Percentiles rank a stretch among this genome's conserved stretches.
Conservation (phyloP, 192 early-diverging fungal genomes). For the Podochytrium sp. region DNA sequence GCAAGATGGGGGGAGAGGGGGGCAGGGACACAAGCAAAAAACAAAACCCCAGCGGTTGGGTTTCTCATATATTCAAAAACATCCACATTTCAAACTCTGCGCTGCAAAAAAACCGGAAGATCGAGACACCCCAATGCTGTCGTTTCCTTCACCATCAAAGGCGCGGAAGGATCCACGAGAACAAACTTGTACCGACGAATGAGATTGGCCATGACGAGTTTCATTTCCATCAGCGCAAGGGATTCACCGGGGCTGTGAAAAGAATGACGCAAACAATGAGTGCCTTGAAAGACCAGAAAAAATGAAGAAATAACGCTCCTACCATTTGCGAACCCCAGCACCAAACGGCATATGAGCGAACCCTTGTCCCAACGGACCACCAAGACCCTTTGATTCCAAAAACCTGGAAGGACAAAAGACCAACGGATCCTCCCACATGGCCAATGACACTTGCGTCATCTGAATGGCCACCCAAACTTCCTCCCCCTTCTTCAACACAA, state of each 20-base stretch:
- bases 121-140: background rate
- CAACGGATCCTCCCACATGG: constrained; percentile 1
- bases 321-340: background rate
- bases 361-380: background rate
- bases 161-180: background rate
- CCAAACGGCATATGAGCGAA: constrained; percentile 8
- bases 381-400: background rate
- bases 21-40: no score
- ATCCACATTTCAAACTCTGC: no score
- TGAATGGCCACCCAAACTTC: background rate
- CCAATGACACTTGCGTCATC: background rate
- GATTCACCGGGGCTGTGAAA: background rate
- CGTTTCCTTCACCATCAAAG: background rate
- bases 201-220: background rate
- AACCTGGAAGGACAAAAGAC: constrained; percentile 6
- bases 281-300: no score
- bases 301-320: no score
- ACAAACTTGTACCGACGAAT: background rate
- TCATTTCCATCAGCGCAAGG: constrained; percentile 2
- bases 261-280: no score
- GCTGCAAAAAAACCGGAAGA: no score
- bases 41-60: no score
- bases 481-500: background rate
- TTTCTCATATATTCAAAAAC: no score
- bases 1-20: no score